Evolutionary conservation across 106 monocot species (phyloP), one percentile per base, ranked within the genome.

Genomic region (Xerophyta viscosa): DNA sequence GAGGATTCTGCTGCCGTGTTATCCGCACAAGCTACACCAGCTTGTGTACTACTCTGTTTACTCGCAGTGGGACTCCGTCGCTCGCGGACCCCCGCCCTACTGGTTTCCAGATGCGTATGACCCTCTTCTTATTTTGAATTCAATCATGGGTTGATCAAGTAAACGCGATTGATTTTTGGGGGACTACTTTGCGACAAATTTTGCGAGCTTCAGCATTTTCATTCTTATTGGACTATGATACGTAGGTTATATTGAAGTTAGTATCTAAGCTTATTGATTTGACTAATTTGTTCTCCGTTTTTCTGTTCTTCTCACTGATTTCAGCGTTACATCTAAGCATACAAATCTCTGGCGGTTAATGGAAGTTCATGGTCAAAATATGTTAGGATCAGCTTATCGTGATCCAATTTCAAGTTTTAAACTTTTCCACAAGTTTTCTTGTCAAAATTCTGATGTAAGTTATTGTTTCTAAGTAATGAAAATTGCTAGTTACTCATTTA

Each of bases 91-190:
- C 8, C 77, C 93, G 8, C 88, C 80, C 10, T 87, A 80, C 53
- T 88, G 93, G 93, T 94, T 93, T 56, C 92, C 92, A n/a, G 65
- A 76, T 36, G 33, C 10, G 92, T 93, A 58, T 71, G 61, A n/a
- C n/a, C n/a, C n/a, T 37, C 10, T 53, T 30, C 6, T 28, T 53
- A 14, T 53, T 27, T 39, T 39, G 15, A 39, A 2, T 39, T 39
- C 13, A 33, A 5, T 33, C 33, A 11, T 12, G 39, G 15, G 39
- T 12, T 39, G 39, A 39, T 33, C 11, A 15, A 39, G 33, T 36
- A 36, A 36, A 36, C 33, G 33, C 11, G 33, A 6, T 36, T 36
- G 33, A 36, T 36, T 6, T 36, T 5, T 36, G 11, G 11, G 33
- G 11, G n/a, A n/a, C n/a, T n/a, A n/a, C n/a, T n/a, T n/a, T n/a